Conservation (phyloP, 495 filamentous ascomycete genomes). For the Penicillium silybi region DNA sequence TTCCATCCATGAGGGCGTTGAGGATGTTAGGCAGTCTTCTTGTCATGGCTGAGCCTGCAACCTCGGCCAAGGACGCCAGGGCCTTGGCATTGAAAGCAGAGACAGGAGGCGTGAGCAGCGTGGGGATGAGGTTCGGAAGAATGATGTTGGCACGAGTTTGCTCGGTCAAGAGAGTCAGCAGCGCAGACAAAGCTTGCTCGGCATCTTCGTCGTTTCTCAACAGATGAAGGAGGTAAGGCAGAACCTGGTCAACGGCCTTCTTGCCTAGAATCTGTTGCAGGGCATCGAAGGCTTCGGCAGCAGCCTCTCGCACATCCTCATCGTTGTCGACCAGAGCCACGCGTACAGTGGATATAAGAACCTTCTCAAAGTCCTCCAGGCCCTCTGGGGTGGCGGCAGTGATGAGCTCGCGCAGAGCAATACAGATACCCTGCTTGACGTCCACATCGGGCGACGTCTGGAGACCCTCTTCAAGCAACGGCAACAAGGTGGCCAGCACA, state of each 20-base stretch:
- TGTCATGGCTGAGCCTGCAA: slow-evolving; percentile 84
- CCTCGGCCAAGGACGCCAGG: slow-evolving; percentile 84
- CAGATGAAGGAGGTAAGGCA: slow-evolving; percentile 85
- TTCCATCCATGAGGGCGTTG: slow-evolving; percentile 89
- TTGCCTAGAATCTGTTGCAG: slow-evolving; percentile 92
- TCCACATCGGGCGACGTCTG: slow-evolving; percentile 86
- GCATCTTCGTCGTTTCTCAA: slow-evolving; percentile 81
- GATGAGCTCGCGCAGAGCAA: slow-evolving; percentile 90
- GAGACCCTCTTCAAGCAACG: slow-evolving; percentile 88
- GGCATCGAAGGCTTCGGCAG: slow-evolving; percentile 94
- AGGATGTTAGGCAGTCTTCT: slow-evolving; percentile 82
- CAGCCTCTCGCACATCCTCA: slow-evolving; percentile 87
- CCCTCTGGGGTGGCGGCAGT: slow-evolving; percentile 84
- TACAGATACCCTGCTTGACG: slow-evolving; percentile 95
- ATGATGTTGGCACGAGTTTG: slow-evolving; percentile 93
- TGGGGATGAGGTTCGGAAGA: slow-evolving; percentile 91
- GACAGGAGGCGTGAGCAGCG: slow-evolving; percentile 84
- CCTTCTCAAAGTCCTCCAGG: slow-evolving; percentile 91
- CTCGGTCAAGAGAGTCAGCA: slow-evolving; percentile 90
- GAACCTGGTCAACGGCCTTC: slow-evolving; percentile 86
- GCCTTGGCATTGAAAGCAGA: slow-evolving; percentile 91
- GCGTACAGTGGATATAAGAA: slow-evolving; percentile 87
- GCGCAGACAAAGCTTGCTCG: slow-evolving; percentile 84
- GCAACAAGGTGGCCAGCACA: slow-evolving; percentile 80
- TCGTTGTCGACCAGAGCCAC: slow-evolving; percentile 89